Evolutionary conservation across 805 yeast species (phyloP).

Genomic region (Yamadazyma sp.): DNA sequence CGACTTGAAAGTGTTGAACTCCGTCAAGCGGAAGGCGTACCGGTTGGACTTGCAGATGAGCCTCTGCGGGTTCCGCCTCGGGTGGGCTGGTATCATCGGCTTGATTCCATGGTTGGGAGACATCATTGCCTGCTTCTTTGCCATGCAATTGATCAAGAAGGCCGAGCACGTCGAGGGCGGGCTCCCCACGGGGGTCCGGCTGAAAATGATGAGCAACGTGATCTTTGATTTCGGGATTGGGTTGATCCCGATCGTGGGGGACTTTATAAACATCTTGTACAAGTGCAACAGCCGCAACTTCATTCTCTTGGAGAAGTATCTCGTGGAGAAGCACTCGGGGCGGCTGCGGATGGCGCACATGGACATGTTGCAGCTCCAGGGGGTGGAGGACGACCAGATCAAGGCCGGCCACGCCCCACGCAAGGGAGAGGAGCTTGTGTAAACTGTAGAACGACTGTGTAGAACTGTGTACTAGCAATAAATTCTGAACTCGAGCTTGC

Average conservation of each 20-base stretch:
- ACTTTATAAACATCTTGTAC: slow-evolving; percentile 65
- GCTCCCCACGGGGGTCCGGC: slow-evolving; percentile 29
- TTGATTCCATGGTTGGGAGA: slow-evolving; percentile 45
- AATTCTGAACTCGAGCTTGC: too few species aligned
- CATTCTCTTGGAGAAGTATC: slow-evolving; percentile 43
- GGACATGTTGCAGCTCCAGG: slow-evolving; percentile 7
- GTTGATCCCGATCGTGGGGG: slow-evolving; percentile 74
- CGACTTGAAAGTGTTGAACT: slow-evolving; percentile 34
- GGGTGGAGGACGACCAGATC: slow-evolving; percentile 4
- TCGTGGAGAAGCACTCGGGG: slow-evolving; percentile 30
- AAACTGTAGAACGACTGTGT: neutral
- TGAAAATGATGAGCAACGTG: slow-evolving; percentile 39
- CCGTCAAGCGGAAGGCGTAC: slow-evolving; percentile 39
- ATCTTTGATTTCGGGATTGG: slow-evolving; percentile 42
- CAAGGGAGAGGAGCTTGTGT: slow-evolving; percentile 12
- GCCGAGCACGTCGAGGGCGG: slow-evolving; percentile 41
- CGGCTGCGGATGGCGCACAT: slow-evolving; percentile 5
- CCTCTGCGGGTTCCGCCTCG: slow-evolving; percentile 39
- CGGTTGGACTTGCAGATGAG: slow-evolving; percentile 40
- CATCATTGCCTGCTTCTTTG: slow-evolving; percentile 28
- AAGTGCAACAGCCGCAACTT: slow-evolving; percentile 78
- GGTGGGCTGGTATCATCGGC: slow-evolving; percentile 46
- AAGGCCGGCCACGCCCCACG: slow-evolving; percentile 5
- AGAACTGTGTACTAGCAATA: too few species aligned
- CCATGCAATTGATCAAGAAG: slow-evolving; percentile 29